Conservation (phyloP, 352 stramenopile genomes). For the Phytophthora hibernalis region DNA sequence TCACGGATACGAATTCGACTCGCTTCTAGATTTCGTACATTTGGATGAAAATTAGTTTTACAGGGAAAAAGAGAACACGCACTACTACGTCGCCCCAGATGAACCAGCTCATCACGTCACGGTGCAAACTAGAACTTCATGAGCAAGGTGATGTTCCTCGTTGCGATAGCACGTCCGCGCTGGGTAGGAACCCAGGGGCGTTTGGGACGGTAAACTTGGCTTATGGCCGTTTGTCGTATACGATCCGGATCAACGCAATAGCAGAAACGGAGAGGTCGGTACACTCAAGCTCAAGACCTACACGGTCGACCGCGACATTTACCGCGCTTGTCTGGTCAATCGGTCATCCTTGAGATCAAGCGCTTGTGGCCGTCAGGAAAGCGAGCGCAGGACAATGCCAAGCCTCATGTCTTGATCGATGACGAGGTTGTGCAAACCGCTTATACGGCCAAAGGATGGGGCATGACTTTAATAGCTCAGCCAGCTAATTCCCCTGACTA, state of each 20-base stretch:
- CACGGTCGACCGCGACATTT: conserved; percentile 20
- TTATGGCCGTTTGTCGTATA: too few species aligned
- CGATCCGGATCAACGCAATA: too few species aligned
- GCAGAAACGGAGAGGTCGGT: background rate
- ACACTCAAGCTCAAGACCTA: conserved; percentile 31
- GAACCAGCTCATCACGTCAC: too few species aligned
- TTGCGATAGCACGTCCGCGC: too few species aligned
- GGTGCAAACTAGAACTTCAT: background rate
- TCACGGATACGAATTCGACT: too few species aligned
- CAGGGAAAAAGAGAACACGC: too few species aligned
- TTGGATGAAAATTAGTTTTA: too few species aligned
- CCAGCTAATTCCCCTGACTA: conserved; percentile 14
- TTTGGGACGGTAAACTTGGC: too few species aligned
- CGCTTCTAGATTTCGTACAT: too few species aligned
- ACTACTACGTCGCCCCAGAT: too few species aligned
- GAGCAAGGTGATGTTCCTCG: background rate
- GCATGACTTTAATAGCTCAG: background rate
- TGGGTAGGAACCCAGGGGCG: too few species aligned
- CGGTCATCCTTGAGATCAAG: conserved; percentile 33
- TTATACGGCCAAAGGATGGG: conserved; percentile 4
- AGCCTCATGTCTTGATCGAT: too few species aligned
- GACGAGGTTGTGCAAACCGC: background rate
- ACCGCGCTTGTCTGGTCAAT: conserved; percentile 20
- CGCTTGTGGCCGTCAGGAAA: background rate
- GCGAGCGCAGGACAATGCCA: background rate